A percentile compares a stretch with the other conserved stretches of the same genome.
These are phyloP conservation scores for Suillus cothurnatus DNA, from an alignment of 768 basidiomycete genomes.

Conservation along the genomic window DNA sequence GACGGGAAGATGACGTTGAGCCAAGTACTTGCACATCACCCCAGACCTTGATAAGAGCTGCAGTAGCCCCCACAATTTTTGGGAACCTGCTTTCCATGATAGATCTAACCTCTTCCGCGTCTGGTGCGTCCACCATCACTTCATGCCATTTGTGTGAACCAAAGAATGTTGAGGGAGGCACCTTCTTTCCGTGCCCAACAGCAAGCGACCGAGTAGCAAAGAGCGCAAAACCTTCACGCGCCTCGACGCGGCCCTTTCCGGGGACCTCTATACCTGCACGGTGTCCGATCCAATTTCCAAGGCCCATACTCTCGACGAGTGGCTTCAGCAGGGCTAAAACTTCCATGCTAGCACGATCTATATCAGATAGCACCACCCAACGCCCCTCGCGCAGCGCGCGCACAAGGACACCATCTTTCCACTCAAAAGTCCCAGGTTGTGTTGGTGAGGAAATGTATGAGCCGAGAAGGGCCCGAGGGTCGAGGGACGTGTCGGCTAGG, in stretches of 20 bases:
- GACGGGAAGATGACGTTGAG: conserved; percentile 52
- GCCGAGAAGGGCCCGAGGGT: conserved; percentile 90
- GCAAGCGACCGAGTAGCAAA: conserved; percentile 84
- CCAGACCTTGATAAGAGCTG: conserved; percentile 73
- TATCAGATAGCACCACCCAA: conserved; percentile 92
- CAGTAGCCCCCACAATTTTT: conserved; percentile 51
- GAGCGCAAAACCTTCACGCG: conserved; percentile 78
- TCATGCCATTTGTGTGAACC: conserved; percentile 86
- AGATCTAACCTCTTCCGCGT: conserved; percentile 61
- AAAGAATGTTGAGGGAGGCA: conserved; percentile 71
- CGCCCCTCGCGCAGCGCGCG: conserved; percentile 87
- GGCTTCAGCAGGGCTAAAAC: conserved; percentile 87
- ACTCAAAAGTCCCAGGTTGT: conserved; percentile 88
- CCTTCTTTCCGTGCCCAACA: conserved; percentile 47
- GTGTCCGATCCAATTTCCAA: conserved; percentile 76
- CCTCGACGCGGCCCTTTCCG: conserved; percentile 71
- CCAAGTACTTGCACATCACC: conserved; percentile 53
- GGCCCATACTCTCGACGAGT: conserved; percentile 70
- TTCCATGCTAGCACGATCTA: conserved; percentile 89
- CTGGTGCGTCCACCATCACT: conserved; percentile 62
- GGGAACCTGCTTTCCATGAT: conserved; percentile 75
- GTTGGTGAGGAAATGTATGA: conserved; percentile 89
- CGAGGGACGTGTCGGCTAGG: conserved; percentile 93
- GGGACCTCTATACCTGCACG: conserved; percentile 72
- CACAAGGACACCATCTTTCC: conserved; percentile 93